Base-by-base conservation (phyloP, 2,329 filamentous ascomycete species). In the Gaeumannomyces tritici region DNA sequence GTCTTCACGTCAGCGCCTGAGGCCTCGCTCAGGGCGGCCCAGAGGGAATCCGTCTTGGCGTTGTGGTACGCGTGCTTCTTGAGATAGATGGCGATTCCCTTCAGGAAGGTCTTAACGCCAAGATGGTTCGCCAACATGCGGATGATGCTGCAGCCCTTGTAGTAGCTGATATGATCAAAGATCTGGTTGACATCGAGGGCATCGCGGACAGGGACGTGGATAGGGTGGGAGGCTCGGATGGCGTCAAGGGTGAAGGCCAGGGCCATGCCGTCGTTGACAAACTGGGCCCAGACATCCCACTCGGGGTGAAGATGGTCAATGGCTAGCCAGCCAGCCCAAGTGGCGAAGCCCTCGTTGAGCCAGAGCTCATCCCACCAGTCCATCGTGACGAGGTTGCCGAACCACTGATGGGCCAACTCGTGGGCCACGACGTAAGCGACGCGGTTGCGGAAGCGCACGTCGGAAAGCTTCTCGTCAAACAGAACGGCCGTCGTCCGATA, bases 371-470 rank as follows among this genome's bases (percentile, higher is more conserved):
- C 92, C 93, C 93, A 98, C 82, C 96, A 97, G 74, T 96, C 92
- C 92, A 97, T 97, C 61, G 93, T 97, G 31, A 97, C 93, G 61
- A 97, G 79, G 77, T 98, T 97, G 66, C 93, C 93, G 71, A 98
- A 98, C 93, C 93, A 98, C 76, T 97, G 93, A 76, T 98, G 93
- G 55, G 93, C 95, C 65, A 99, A 82, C 75, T 99, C 95, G 76
- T 99, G 95, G n/a, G 95, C 93, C 60, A 98, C 93, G 63, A 98
- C 93, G 70, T 99, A 98, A 35, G 95, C 95, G 66, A 99, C 89
- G 51, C 93, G 85, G 74, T 96, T 97, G 76, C 92, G 93, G 78
- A 93, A 97, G 66, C 88, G 87, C 55, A 90, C 87, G 73, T 97
- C 93, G 0, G 93, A 97, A 59, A 89, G 90, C 73, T 91, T 87